Base-by-base conservation (phyloP, 306 rosid species). In the Vachellia pachyceras region DNA sequence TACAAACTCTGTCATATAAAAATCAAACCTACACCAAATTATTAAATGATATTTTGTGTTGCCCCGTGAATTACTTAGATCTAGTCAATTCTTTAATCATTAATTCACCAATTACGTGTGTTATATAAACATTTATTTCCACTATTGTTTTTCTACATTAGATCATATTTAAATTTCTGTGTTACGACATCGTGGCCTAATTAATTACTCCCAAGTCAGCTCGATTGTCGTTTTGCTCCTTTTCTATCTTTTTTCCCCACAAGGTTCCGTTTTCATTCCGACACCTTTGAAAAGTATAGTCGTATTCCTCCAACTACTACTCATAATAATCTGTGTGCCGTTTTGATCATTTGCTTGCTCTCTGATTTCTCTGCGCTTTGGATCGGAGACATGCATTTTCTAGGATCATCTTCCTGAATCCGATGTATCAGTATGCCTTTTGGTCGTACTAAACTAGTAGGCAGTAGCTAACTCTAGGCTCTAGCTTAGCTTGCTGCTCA, bases 201-300 rank as follows among this genome's bases (percentile, higher is more conserved):
- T n/a, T 47, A 10, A 10, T 61, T 40, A 23, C 15, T 36, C 79
- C 41, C 25, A 25, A 52, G 64, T 82, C 85, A 18, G 10, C 52
- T 14, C 10, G 17, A 22, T 58, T 46, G 77, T 60, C 29, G 18
- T n/a, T 76, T 57, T 22, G 5, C 44, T 75, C 14, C 61, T 2
- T 3, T 6, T 45, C 73, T 82, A 54, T 13, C 66, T 81, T n/a
- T 2, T 3, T 10, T 45, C 73, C 76, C 78, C 73, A 76, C 81
- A 25, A 60, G 67, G 66, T 25, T 60, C 23, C 66, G 66, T 82
- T 69, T 50, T 50, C 45, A 50, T 18, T 17, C 65, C 37, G 64
- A 50, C 70, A 50, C 50, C 35, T 23, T 65, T 29, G 69, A 67
- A 68, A 74, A 50, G 40, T 52, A 0, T 29, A 25, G n/a, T 60